A percentile compares a stretch with the other conserved stretches of the same genome.
phyloP scores from a whole-genome alignment of 75 land plant species.

The Pseudotsuga menziesii region DNA sequence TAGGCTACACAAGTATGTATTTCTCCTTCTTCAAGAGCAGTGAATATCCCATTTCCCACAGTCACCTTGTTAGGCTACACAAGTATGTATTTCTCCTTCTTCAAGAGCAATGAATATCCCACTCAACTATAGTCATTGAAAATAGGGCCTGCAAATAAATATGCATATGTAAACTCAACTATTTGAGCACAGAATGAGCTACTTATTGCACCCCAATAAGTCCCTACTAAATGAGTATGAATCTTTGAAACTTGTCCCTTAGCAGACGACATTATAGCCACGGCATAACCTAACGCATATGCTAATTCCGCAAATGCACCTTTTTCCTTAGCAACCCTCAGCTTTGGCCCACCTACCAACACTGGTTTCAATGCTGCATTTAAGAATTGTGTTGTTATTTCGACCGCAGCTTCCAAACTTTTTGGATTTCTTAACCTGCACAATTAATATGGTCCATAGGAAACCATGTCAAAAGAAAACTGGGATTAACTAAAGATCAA shows the following conservation, averaged over 20 bases:
- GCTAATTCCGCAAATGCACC: conserved; percentile 32
- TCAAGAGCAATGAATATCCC: conserved; percentile 48
- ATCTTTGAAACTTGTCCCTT: conserved; percentile 32
- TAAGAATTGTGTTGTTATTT: conserved; percentile 32
- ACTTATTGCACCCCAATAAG: conserved; percentile 57
- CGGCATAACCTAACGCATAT: conserved; percentile 40
- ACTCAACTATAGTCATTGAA: conserved; percentile 61
- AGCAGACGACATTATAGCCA: conserved; percentile 49
- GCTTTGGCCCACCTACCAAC: conserved; percentile 40
- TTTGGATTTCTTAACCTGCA: conserved; percentile 28
- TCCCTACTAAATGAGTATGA: conserved; percentile 45
- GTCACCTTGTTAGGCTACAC: too few relatives aligned
- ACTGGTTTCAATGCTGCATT: conserved; percentile 44
- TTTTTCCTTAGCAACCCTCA: conserved; percentile 33
- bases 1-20: conserved; percentile 35
- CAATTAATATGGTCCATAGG: neutral
- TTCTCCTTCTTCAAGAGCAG: too few relatives aligned
- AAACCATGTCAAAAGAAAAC: neutral
- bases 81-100: conserved; percentile 45
- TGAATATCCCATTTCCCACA: too few relatives aligned
- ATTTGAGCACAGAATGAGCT: conserved; percentile 36
- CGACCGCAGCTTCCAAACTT: conserved; percentile 40
- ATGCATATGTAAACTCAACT: conserved; percentile 52
- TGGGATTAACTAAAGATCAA: neutral
- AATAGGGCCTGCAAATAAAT: conserved; percentile 50